A percentile compares a stretch with the other conserved stretches of the same genome.
These are phyloP conservation scores for Coemansia sp. DNA, from an alignment of 192 early-diverging fungal species.

Conservation along the genomic window DNA sequence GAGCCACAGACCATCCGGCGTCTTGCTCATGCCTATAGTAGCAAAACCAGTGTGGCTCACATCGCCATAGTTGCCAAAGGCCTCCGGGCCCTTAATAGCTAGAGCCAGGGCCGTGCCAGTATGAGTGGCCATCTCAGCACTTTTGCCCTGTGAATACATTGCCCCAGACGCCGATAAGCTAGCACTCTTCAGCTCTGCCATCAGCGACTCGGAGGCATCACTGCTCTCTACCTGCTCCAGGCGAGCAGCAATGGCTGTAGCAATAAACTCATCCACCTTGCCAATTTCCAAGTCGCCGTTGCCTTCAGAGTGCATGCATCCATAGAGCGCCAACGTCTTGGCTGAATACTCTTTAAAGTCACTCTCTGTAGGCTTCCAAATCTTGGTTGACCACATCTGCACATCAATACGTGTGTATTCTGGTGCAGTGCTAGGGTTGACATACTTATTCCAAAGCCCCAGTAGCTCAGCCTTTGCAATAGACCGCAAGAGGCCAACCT, in stretches of 20 bases:
- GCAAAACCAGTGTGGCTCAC: not conserved
- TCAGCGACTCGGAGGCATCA: not conserved
- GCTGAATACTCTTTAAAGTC: slow-evolving; percentile 11
- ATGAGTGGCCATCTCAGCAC: not conserved
- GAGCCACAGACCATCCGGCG: slow-evolving; percentile 13
- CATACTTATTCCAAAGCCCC: slow-evolving; percentile 24
- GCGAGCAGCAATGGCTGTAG: not conserved
- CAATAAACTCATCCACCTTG: slow-evolving; percentile 5
- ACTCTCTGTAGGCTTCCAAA: not conserved
- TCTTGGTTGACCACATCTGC: slow-evolving; percentile 17
- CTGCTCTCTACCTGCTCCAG: not conserved
- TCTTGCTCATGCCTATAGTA: slow-evolving; percentile 4
- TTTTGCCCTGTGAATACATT: not conserved
- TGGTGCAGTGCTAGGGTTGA: slow-evolving; percentile 21
- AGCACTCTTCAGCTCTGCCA: not conserved
- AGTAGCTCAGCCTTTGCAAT: slow-evolving; percentile 29
- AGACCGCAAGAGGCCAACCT: slow-evolving; percentile 2
- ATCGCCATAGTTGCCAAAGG: not conserved
- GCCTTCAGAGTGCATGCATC: slow-evolving; percentile 15
- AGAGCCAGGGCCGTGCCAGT: slow-evolving; percentile 15
- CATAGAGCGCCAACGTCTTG: slow-evolving; percentile 11
- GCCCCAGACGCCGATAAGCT: not conserved
- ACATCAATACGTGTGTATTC: slow-evolving; percentile 35
- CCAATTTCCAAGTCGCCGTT: not conserved
- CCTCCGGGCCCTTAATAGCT: not conserved